A percentile compares a stretch with the other conserved stretches of the same genome.
Conservation (phyloP, 139 green algal genomes). For the Spirogloea muscicola region DNA sequence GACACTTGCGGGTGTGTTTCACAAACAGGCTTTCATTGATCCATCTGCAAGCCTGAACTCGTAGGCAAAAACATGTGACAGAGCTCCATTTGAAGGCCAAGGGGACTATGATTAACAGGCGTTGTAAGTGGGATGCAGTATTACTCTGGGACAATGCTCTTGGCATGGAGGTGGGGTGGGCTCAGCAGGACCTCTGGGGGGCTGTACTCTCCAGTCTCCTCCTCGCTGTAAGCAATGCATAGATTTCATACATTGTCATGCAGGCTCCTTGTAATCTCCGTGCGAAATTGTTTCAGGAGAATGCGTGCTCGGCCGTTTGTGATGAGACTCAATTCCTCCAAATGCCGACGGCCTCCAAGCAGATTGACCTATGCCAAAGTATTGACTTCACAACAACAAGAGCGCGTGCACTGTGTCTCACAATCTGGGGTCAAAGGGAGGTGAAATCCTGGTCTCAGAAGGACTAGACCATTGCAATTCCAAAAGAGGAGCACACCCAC, state of each 20-base stretch:
- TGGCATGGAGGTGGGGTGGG: background rate
- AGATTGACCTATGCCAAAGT: background rate
- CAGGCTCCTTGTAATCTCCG: background rate
- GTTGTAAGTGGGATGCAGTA: background rate
- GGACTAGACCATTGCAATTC: too few species aligned
- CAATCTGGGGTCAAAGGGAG: too few species aligned
- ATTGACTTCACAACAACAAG: background rate
- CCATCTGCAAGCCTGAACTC: too few species aligned
- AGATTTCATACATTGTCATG: background rate
- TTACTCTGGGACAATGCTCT: background rate
- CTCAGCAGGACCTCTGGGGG: constrained; percentile 5
- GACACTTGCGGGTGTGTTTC: too few species aligned
- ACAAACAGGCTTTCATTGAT: too few species aligned
- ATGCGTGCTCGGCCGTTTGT: too few species aligned
- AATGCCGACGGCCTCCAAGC: background rate
- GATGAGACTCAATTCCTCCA: too few species aligned
- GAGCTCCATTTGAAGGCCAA: background rate
- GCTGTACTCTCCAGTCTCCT: background rate
- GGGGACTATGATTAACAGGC: background rate
- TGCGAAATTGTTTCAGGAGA: background rate
- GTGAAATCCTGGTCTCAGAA: too few species aligned
- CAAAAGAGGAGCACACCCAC: background rate
- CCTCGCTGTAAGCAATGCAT: background rate
- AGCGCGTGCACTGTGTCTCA: background rate
- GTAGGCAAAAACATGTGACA: background rate